These are phyloP conservation scores for Psilocybe mexicana DNA, from an alignment of 1,284 basidiomycete species.

Conservation along the genomic window DNA sequence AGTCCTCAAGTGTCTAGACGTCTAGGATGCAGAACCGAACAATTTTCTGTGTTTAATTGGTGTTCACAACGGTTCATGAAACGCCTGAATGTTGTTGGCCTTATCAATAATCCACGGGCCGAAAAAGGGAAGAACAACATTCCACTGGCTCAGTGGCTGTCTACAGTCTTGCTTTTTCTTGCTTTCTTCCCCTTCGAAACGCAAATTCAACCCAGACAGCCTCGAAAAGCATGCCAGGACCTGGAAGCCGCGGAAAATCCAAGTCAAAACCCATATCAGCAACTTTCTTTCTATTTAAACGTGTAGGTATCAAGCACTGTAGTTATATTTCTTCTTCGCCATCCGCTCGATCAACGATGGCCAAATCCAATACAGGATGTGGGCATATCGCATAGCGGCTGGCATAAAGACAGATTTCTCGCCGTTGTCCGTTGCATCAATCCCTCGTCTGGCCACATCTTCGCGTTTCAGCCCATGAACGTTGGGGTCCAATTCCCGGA, in stretches of 20 bases:
- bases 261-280: conserved; percentile 17
- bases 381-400: conserved; percentile 38
- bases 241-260: conserved; percentile 25
- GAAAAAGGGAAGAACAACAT: neutral
- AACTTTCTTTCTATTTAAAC: no score
- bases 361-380: conserved; percentile 63
- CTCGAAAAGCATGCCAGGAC: conserved; percentile 27
- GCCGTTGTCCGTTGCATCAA: conserved; percentile 55
- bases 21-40: no score
- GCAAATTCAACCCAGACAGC: neutral
- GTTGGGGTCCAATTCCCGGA: conserved; percentile 55
- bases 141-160: neutral
- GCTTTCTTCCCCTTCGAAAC: neutral
- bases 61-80: no score
- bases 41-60: no score
- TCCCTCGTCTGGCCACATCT: conserved; percentile 54
- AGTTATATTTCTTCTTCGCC: conserved; percentile 63
- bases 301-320: neutral
- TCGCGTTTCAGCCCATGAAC: conserved; percentile 56
- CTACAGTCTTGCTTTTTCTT: no score
- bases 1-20: no score
- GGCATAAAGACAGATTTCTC: conserved; percentile 64
- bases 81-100: no score
- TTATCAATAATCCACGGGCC: neutral
- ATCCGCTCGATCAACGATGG: conserved; percentile 56